Evolutionary conservation across 257 asterid genomes (phyloP).

Genomic region (Forsythia viridissima): DNA sequence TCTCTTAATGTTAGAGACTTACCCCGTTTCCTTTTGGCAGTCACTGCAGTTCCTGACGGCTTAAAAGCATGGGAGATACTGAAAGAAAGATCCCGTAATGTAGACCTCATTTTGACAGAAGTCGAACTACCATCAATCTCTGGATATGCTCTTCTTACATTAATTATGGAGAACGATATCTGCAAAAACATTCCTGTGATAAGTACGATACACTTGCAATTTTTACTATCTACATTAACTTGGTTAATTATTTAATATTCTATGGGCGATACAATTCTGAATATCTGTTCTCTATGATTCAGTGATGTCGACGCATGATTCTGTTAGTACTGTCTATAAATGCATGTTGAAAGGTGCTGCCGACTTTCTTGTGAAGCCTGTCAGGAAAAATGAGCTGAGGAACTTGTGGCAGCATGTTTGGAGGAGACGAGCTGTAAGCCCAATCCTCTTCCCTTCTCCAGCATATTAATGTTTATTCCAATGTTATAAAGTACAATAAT

Average conservation of each 20-base stretch:
- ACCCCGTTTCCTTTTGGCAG: slow-evolving; percentile 41
- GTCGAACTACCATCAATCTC: slow-evolving; percentile 94
- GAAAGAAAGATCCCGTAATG: slow-evolving; percentile 57
- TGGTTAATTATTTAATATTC: background rate
- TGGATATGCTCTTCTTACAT: slow-evolving; percentile 92
- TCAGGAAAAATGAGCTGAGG: slow-evolving; percentile 86
- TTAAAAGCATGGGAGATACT: slow-evolving; percentile 93
- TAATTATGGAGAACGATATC: slow-evolving; percentile 83
- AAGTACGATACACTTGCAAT: slow-evolving; percentile 49
- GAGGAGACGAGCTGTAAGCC: slow-evolving; percentile 93
- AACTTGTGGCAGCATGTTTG: slow-evolving; percentile 99
- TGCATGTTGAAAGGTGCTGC: slow-evolving; percentile 97
- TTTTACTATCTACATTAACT: background rate
- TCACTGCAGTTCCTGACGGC: slow-evolving; percentile 90
- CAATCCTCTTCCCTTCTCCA: slow-evolving; percentile 4
- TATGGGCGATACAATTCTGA: background rate
- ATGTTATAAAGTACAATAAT: slow-evolving; percentile 3
- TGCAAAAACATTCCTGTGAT: slow-evolving; percentile 96
- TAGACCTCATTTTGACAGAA: slow-evolving; percentile 90
- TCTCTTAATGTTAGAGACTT: background rate
- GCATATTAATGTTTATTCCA: background rate
- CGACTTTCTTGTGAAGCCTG: slow-evolving; percentile 94
- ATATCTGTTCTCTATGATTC: slow-evolving; percentile 26
- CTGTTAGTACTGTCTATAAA: slow-evolving; percentile 84
- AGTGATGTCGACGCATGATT: slow-evolving; percentile 97